Evolutionary conservation across 2,329 filamentous ascomycete genomes (phyloP), one percentile per base, ranked within the genome.

Genomic region (Cladosporium sp.): DNA sequence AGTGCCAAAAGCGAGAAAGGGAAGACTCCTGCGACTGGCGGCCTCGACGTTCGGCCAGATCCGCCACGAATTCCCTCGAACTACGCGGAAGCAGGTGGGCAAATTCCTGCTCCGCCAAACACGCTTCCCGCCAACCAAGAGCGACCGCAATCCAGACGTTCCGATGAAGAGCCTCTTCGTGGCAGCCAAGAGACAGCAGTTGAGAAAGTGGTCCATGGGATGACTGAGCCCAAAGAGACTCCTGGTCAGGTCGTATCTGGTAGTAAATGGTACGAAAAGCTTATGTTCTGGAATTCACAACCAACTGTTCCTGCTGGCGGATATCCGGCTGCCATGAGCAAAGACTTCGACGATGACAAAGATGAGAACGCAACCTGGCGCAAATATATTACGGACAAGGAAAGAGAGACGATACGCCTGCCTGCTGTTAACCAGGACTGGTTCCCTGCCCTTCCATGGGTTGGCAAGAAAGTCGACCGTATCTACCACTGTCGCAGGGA

Each of bases 401-500:
- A 97, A 68, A 89, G 95, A 44, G 92, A 94, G 21, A 96, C 91
- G 0, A 93, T 96, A 80, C 88, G 89, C 57, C 80, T 97, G 11
- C 88, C 92, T 0, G 80, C 85, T 2, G 86, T 87, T 70, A 81
- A 81, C 15, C 79, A 80, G 73, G 79, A 79, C 47, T 97, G 91
- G 90, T 88, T 97, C 76, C 90, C 90, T 18, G 58, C 2, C 87
- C 88, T 97, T n/a, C 92, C 91, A 5, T 79, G 93, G 1, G 78
- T 97, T 59, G 93, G 92, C 64, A 90, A 92, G 76, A 97, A 98
- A 78, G 93, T 97, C 1, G 95, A 99, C 76, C 94, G 91, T 0
- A 98, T 99, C 70, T 93, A 96, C 74, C 91, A 93, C 82, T 96
- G 92, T 72, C 91, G 95, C 3, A 87, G 89, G 69, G 90, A 98